phyloP scores from a whole-genome alignment of 2,329 filamentous ascomycete species.

The Nigrospora sphaerica region DNA sequence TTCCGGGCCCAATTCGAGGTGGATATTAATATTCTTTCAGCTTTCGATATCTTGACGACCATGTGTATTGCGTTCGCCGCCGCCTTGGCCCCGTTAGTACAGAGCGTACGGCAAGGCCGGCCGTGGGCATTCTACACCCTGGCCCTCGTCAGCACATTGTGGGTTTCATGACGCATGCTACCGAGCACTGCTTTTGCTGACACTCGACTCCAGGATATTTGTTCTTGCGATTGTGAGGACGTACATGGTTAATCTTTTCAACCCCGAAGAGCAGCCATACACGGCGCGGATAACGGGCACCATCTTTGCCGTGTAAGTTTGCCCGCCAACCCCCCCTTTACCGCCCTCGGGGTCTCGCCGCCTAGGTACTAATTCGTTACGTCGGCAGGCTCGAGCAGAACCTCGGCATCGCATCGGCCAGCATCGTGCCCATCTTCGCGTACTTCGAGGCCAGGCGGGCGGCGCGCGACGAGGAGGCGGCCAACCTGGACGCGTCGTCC shows the following conservation, averaged over 20 bases:
- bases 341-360: neutral
- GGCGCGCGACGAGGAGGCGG: constrained; percentile 8
- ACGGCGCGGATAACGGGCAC: neutral
- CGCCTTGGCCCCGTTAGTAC: neutral
- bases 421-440: constrained; percentile 25
- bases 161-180: neutral
- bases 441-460: constrained; percentile 17
- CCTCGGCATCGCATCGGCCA: constrained; percentile 27
- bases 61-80: neutral
- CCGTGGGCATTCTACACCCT: neutral
- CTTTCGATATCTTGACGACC: no score
- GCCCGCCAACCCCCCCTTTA: no score
- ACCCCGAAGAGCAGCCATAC: neutral
- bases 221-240: neutral
- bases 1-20: no score
- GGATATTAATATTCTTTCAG: no score
- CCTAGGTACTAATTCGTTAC: neutral
- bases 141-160: neutral
- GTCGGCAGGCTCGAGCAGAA: constrained; percentile 25
- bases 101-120: neutral
- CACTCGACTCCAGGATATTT: neutral
- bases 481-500: constrained; percentile 9
- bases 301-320: neutral
- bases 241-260: neutral
- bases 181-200: no score